Conservation (phyloP, 2,329 filamentous ascomycete species). For the Alternaria gaisen region DNA sequence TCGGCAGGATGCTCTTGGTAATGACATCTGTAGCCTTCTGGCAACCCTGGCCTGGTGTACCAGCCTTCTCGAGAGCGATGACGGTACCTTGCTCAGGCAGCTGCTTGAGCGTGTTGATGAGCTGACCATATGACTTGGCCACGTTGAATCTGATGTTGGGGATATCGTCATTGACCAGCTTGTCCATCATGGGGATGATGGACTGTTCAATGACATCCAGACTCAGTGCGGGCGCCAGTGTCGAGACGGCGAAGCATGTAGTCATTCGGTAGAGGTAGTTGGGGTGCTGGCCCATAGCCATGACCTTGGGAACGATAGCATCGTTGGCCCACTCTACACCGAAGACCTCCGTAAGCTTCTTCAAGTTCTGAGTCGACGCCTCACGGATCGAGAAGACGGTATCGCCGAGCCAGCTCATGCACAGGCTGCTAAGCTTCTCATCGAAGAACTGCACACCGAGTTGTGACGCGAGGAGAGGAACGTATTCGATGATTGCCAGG, state of each 20-base stretch:
- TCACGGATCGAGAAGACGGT: slow-evolving; percentile 99
- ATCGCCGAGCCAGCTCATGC: slow-evolving; percentile 98
- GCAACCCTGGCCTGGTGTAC: slow-evolving; percentile 66
- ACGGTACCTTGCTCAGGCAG: slow-evolving; percentile 89
- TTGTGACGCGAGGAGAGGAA: slow-evolving; percentile 93
- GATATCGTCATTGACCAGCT: slow-evolving; percentile 92
- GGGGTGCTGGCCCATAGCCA: slow-evolving; percentile 96
- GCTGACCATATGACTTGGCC: slow-evolving; percentile 91
- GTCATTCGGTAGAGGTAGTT: slow-evolving; percentile 99
- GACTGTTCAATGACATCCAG: slow-evolving; percentile 92
- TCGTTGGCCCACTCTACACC: slow-evolving; percentile 97
- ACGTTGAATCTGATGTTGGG: slow-evolving; percentile 99
- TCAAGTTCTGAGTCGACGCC: slow-evolving; percentile 94
- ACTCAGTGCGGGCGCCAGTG: slow-evolving; percentile 89
- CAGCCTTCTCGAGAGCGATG: slow-evolving; percentile 82
- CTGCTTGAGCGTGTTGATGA: slow-evolving; percentile 91
- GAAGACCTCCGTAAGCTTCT: slow-evolving; percentile 98
- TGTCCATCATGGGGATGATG: slow-evolving; percentile 94
- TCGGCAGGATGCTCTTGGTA: slow-evolving; percentile 84
- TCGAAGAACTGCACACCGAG: slow-evolving; percentile 98
- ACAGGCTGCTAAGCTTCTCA: slow-evolving; percentile 92
- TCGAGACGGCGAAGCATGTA: slow-evolving; percentile 98
- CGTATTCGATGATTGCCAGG: slow-evolving; percentile 98
- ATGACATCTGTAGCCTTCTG: slow-evolving; percentile 80
- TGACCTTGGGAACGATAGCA: slow-evolving; percentile 97